Percentiles rank a stretch among this genome's conserved stretches.
Conservation (phyloP, 495 filamentous ascomycete genomes). For the Pseudotulostoma volvatum region DNA sequence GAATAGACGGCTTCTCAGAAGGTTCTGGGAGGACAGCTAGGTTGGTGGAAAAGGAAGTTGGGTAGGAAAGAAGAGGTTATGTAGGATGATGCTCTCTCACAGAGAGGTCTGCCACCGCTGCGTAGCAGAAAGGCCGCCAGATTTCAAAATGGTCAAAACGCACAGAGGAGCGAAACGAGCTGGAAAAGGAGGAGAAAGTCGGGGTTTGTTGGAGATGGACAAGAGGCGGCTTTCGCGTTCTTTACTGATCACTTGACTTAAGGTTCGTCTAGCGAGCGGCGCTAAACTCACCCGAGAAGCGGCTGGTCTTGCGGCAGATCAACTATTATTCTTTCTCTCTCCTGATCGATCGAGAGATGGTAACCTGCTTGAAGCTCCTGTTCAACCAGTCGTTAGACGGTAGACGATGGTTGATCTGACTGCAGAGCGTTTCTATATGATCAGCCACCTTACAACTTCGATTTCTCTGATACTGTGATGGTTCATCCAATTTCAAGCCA, state of each 20-base stretch:
- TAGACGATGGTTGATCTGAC: no score
- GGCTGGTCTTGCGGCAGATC: no score
- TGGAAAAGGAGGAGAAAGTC: constrained; percentile 10
- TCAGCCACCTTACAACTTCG: not conserved
- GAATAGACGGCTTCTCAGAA: constrained; percentile 9
- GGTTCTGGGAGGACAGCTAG: not conserved
- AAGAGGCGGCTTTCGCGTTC: constrained; percentile 5
- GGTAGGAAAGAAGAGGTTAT: constrained; percentile 19
- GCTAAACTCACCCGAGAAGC: no score
- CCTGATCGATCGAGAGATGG: no score
- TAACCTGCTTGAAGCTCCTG: no score
- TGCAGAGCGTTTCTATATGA: no score
- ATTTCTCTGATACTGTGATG: not conserved
- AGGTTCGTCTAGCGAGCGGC: no score
- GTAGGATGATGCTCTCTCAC: constrained; percentile 25
- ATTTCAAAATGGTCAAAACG: constrained; percentile 23
- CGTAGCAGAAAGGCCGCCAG: constrained; percentile 29
- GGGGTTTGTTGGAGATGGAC: constrained; percentile 12
- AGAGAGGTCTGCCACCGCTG: constrained; percentile 25
- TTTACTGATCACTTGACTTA: no score
- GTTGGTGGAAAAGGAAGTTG: constrained; percentile 14
- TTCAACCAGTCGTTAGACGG: no score
- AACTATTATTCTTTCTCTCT: no score
- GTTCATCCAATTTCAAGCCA: constrained; percentile 8
- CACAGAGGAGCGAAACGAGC: constrained; percentile 17